These are phyloP conservation scores for Asterophora parasitica DNA, from an alignment of 768 basidiomycete species.

Conservation along the genomic window DNA sequence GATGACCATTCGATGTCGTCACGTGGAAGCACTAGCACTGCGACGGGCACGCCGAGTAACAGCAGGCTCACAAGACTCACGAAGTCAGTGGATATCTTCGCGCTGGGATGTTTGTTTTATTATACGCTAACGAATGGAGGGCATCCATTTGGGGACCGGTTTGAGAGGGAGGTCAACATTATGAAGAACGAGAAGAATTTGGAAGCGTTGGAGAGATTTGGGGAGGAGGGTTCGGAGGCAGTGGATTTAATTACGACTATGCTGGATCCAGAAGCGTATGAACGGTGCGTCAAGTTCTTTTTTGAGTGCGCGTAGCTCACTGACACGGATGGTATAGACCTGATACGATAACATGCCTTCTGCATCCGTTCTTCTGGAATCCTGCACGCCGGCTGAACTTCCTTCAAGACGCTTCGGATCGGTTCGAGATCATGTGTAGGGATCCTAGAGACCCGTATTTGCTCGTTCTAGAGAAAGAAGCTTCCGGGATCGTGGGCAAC, in stretches of 20 bases:
- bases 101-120: slow-evolving; percentile 92
- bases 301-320: background rate
- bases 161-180: slow-evolving; percentile 93
- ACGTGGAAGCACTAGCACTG: slow-evolving; percentile 55
- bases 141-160: slow-evolving; percentile 93
- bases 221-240: slow-evolving; percentile 93
- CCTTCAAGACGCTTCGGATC: slow-evolving; percentile 95
- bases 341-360: slow-evolving; percentile 78
- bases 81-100: slow-evolving; percentile 95
- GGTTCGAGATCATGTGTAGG: slow-evolving; percentile 96
- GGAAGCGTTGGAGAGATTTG: slow-evolving; percentile 69
- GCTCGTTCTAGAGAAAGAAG: slow-evolving; percentile 67
- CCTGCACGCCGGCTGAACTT: slow-evolving; percentile 80
- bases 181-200: slow-evolving; percentile 74
- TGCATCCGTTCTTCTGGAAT: slow-evolving; percentile 98
- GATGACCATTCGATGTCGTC: slow-evolving; percentile 68
- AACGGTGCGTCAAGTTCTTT: slow-evolving; percentile 48
- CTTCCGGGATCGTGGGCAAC: slow-evolving; percentile 69
- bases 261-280: slow-evolving; percentile 70
- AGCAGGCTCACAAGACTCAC: slow-evolving; percentile 69
- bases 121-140: slow-evolving; percentile 85
- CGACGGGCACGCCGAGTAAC: slow-evolving; percentile 33
- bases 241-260: slow-evolving; percentile 74
- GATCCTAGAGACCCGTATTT: slow-evolving; percentile 82
- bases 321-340: slow-evolving; percentile 47